phyloP scores from a whole-genome alignment of 2,329 filamentous ascomycete genomes.

The Ophiostoma populinum region DNA sequence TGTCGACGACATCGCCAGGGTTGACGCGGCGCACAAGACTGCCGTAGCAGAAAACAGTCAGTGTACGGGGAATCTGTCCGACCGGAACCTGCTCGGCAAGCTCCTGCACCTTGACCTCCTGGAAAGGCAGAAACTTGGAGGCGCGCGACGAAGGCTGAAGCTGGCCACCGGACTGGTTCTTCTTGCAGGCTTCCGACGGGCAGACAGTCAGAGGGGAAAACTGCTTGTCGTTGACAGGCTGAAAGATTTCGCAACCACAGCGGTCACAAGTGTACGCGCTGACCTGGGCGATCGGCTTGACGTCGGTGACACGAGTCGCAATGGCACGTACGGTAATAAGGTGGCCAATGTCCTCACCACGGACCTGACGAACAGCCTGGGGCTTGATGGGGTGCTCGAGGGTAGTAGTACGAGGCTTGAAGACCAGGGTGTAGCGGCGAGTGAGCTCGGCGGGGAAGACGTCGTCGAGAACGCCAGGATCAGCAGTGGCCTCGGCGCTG shows the following conservation, averaged over 20 bases:
- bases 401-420: slow-evolving; percentile 73
- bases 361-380: slow-evolving; percentile 82
- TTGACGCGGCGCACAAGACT: slow-evolving; percentile 73
- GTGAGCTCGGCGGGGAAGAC: slow-evolving; percentile 87
- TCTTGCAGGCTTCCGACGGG: slow-evolving; percentile 74
- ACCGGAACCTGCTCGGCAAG: slow-evolving; percentile 99
- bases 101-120: slow-evolving; percentile 97
- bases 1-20: slow-evolving; percentile 84
- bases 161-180: slow-evolving; percentile 84
- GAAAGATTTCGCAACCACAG: slow-evolving; percentile 94
- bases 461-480: slow-evolving; percentile 49
- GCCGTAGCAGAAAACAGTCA: slow-evolving; percentile 82
- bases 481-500: slow-evolving; percentile 45
- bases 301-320: slow-evolving; percentile 85
- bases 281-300: slow-evolving; percentile 94
- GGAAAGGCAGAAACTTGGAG: slow-evolving; percentile 93
- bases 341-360: slow-evolving; percentile 80
- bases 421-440: slow-evolving; percentile 85
- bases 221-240: slow-evolving; percentile 80
- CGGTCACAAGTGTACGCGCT: slow-evolving; percentile 96
- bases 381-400: slow-evolving; percentile 44
- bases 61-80: slow-evolving; percentile 82
- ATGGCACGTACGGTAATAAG: slow-evolving; percentile 93
- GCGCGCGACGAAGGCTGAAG: slow-evolving; percentile 88
- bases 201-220: slow-evolving; percentile 78